Evolutionary conservation across 306 rosid species (phyloP).

Genomic region (Pueraria montana): DNA sequence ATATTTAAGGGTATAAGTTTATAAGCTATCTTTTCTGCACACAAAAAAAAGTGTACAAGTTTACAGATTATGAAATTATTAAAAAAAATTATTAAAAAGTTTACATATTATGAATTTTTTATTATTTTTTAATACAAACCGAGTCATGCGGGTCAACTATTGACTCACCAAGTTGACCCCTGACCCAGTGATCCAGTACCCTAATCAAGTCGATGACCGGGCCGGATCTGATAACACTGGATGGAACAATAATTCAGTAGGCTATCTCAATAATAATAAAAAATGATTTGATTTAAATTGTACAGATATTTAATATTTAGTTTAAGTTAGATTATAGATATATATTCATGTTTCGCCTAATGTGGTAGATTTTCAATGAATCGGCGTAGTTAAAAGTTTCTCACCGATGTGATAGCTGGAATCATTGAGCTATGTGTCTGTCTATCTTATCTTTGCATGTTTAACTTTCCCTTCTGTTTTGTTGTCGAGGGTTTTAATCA

Average conservation of each 20-base stretch:
- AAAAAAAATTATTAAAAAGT: no score
- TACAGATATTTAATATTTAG: neutral
- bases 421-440: conserved; percentile 16
- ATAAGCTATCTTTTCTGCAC: no score
- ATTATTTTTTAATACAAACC: no score
- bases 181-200: no score
- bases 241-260: neutral
- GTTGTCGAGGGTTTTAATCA: conserved; percentile 21
- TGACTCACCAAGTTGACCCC: no score
- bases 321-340: neutral
- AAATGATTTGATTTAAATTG: neutral
- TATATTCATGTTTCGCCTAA: neutral
- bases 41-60: no score
- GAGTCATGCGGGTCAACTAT: no score
- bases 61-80: no score
- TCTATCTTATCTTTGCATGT: conserved; percentile 33
- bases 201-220: no score
- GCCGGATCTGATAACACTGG: no score
- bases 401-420: conserved; percentile 12
- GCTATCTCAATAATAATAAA: neutral
- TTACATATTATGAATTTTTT: no score
- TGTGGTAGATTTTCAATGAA: conserved; percentile 15
- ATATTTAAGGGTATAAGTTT: no score
- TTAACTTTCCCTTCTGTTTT: conserved; percentile 27
- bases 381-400: neutral